Evolutionary conservation across 306 rosid species (phyloP).

Genomic region (Fragaria vesca): DNA sequence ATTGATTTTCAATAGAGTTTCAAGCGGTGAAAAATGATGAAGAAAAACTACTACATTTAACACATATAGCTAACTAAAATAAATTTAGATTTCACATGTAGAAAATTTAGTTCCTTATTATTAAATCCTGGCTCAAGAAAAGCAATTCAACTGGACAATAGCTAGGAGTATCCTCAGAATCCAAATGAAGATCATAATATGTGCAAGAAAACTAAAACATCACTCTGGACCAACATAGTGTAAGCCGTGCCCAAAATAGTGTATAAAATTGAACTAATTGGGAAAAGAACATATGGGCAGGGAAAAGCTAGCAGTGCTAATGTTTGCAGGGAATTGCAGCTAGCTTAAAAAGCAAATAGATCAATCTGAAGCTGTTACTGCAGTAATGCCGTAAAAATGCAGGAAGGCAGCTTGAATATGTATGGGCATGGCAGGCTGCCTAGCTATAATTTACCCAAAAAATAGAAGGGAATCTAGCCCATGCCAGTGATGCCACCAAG

Average conservation of each 20-base stretch:
- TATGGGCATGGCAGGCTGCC: constrained; percentile 44
- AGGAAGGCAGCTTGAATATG: constrained; percentile 37
- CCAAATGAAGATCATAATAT: not conserved
- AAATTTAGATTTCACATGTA: too few species aligned
- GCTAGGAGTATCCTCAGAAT: constrained; percentile 7
- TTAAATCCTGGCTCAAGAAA: not conserved
- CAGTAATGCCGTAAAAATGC: constrained; percentile 19
- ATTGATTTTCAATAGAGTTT: too few species aligned
- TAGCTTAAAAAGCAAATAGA: constrained; percentile 23
- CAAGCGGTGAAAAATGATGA: too few species aligned
- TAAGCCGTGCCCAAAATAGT: constrained; percentile 5
- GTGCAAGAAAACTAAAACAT: not conserved
- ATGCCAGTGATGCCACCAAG: constrained; percentile 8
- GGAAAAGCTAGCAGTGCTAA: not conserved
- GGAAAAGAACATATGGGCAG: constrained; percentile 3
- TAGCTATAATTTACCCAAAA: constrained; percentile 31
- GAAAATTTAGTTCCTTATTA: too few species aligned
- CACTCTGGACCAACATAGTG: constrained; percentile 10
- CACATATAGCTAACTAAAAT: too few species aligned
- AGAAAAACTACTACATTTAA: too few species aligned
- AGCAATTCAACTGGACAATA: not conserved
- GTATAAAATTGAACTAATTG: not conserved
- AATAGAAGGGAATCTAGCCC: constrained; percentile 42
- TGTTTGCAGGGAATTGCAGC: not conserved
- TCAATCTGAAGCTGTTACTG: constrained; percentile 20